Base-by-base conservation (phyloP, 1,284 basidiomycete genomes). In the Ceraceosorus guamensis region DNA sequence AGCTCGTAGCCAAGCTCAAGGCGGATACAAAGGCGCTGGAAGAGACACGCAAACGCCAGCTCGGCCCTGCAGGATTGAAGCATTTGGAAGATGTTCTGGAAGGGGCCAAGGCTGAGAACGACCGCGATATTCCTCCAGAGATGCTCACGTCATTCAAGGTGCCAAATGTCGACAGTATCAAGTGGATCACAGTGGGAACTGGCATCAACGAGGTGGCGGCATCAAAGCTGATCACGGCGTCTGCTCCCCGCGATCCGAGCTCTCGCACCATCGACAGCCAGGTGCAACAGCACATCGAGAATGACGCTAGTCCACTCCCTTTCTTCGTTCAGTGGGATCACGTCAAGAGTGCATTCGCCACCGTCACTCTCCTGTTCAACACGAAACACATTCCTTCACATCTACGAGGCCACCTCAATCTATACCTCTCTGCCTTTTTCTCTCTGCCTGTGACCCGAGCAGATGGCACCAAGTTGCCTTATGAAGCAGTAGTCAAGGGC, bases 101-200 rank as follows among this genome's bases (percentile, higher is more conserved):
- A 64, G 83, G 80, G 43, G 91, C 95, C 3, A 92, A 96, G 79
- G 82, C 83, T 49, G 88, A 89, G 72, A 91, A 97, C 75, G 88
- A 90, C 65, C 79, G 79, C 53, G 84, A 86, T 8, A 91, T 96
- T 57, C 93, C 93, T 7, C 83, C 65, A 13, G 67, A 89, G 43
- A 81, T 96, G 62, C 78, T 97, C 43, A 86, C 84, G 3, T 80
- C 83, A 18, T 98, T 97, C 82, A 86, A 87, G 14, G 61, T 75
- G 24, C 72, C 72, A 10, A 53, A 49, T 53, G 59, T 92, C 24
- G 85, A 87, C 68, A 88, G 85, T 62, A 92, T 99, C 68, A 84
- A 87, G 5, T 98, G 93, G 91, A 92, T 98, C 57, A 85, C 88
- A 0, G 91, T 98, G 2, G 84, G 91, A 67, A 93, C 85, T 6